Evolutionary conservation across 768 basidiomycete species (phyloP), one percentile per base, ranked within the genome.

Genomic region (Suillus sp.): DNA sequence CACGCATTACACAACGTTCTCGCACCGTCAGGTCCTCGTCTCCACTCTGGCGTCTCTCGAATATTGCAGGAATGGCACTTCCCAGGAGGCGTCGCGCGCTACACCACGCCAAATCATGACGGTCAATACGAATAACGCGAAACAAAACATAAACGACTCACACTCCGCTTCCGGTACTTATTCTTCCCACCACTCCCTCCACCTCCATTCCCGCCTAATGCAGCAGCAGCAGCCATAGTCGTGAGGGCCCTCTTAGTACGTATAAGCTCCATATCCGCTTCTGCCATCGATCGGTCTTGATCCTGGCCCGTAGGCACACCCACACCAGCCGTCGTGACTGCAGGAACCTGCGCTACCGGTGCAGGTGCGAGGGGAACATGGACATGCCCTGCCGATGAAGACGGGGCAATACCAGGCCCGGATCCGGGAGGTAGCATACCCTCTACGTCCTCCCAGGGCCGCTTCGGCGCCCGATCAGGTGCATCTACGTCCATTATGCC

Each of bases 21-120:
- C 30, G 92, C 91, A 4, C 92, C 92, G 70, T 93, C 92, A 3
- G 92, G 92, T 18, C 92, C 92, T 30, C 91, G 84, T 60, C 92
- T 77, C 92, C 92, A 93, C 74, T 93, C 92, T n/a, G 92, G 92
- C 4, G 92, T 93, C 72, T 93, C 92, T 63, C 89, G 81, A 62
- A 92, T 93, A 76, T 92, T 91, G 73, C 92, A 93, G 37, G 92
- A 92, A 75, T 93, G 90, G 69, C 92, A 93, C 71, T 93, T 92
- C 11, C 91, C 91, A 5, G 92, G 92, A 20, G 92, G 92, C 42
- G 89, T 91, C 50, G 92, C 90, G 68, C 92, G 86, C 92, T 93
- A 77, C 48, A 67, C 67, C 68, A 68, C 68, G 74, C 74, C 4
- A n/a, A n/a, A n/a, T n/a, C n/a, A 65, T 70, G 66, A 64, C 55